Percentiles rank a stretch among this genome's conserved stretches.
Evolutionary conservation across 305 asterid genomes (phyloP).

Genomic region (Fraxinus paxiana): DNA sequence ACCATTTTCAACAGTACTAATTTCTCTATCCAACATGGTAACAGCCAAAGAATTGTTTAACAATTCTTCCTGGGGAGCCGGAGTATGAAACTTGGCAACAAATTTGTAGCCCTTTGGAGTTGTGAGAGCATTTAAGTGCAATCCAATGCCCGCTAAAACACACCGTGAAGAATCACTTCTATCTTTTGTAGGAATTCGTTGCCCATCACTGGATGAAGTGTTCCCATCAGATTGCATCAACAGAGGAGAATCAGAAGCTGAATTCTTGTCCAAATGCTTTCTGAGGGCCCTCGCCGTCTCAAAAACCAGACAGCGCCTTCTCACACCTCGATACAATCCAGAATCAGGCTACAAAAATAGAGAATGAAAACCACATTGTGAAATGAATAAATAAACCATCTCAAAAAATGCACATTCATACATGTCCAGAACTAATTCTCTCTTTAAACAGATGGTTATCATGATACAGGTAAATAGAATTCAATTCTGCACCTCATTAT

Average conservation of each 20-base stretch:
- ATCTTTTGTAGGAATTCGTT: constrained; percentile 25
- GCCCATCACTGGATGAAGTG: constrained; percentile 35
- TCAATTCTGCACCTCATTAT: constrained; percentile 34
- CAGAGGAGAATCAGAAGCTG: constrained; percentile 40
- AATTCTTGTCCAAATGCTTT: constrained; percentile 48
- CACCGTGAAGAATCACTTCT: constrained; percentile 39
- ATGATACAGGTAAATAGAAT: not conserved
- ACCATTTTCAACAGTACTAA: constrained; percentile 35
- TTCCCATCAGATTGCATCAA: constrained; percentile 33
- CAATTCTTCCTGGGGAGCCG: constrained; percentile 36
- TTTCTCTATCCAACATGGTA: constrained; percentile 35
- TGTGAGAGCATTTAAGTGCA: constrained; percentile 77
- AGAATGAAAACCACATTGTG: constrained; percentile 7
- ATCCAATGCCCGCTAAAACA: constrained; percentile 73
- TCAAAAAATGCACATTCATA: not conserved
- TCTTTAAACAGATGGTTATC: not conserved
- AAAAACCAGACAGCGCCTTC: constrained; percentile 76
- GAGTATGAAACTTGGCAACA: constrained; percentile 32
- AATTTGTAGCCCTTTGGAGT: constrained; percentile 49
- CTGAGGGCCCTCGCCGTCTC: constrained; percentile 55
- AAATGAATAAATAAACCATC: not conserved
- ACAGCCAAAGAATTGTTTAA: constrained; percentile 32
- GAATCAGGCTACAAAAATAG: constrained; percentile 34
- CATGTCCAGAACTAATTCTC: not conserved
- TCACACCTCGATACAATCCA: constrained; percentile 68